phyloP scores from a whole-genome alignment of 192 early-diverging fungal genomes.

The Podila epigama region DNA sequence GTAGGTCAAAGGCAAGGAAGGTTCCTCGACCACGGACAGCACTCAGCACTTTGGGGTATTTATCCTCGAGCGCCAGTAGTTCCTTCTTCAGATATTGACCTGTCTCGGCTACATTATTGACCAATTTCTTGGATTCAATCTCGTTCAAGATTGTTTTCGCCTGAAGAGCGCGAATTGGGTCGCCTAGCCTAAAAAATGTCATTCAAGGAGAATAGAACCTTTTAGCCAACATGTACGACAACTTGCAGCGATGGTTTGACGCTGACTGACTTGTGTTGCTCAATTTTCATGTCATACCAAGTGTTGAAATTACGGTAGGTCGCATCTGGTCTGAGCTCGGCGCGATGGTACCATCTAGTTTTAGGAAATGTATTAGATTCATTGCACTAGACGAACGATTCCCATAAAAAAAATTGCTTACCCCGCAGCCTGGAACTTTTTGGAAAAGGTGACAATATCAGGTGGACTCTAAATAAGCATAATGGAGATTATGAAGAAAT shows the following conservation, averaged over 20 bases:
- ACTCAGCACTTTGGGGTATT: conserved; percentile 54
- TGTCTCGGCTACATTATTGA: conserved; percentile 56
- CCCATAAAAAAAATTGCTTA: neutral
- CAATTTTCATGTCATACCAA: conserved; percentile 43
- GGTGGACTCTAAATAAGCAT: conserved; percentile 61
- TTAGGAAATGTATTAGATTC: neutral
- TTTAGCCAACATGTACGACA: too few relatives aligned
- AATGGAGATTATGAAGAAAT: neutral
- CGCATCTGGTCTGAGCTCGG: conserved; percentile 63
- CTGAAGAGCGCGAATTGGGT: conserved; percentile 69
- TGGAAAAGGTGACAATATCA: conserved; percentile 81
- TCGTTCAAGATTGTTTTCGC: conserved; percentile 69
- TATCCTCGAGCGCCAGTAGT: conserved; percentile 55
- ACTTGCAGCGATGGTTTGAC: too few relatives aligned
- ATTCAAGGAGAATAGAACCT: neutral
- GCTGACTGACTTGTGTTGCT: too few relatives aligned
- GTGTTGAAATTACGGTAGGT: conserved; percentile 78
- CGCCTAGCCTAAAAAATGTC: conserved; percentile 60
- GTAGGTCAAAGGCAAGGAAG: conserved; percentile 76
- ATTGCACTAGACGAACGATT: too few relatives aligned
- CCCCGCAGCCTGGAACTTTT: conserved; percentile 81
- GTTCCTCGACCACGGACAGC: conserved; percentile 71
- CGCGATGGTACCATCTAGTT: conserved; percentile 63
- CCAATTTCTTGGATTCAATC: conserved; percentile 59
- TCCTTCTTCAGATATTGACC: conserved; percentile 65